phyloP scores from a whole-genome alignment of 2,329 filamentous ascomycete genomes.

The Calonectria naviculata region DNA sequence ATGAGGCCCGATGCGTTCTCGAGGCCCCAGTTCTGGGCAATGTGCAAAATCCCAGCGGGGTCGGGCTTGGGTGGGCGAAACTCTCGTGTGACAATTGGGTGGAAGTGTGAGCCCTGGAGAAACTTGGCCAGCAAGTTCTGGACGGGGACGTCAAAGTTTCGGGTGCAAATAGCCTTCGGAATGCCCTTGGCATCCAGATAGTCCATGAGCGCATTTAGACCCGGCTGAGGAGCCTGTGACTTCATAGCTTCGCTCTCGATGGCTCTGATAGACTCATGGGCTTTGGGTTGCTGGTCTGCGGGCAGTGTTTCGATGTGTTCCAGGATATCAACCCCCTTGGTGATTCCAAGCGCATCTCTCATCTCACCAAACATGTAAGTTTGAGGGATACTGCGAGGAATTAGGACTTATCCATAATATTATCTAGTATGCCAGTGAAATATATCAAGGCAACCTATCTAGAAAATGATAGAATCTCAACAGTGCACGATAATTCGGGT shows the following conservation, averaged over 20 bases:
- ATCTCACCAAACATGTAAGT: conserved; percentile 97
- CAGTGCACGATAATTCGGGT: not conserved
- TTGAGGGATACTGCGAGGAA: conserved; percentile 78
- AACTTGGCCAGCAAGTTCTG: conserved; percentile 80
- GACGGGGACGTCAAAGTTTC: conserved; percentile 90
- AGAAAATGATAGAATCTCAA: not conserved
- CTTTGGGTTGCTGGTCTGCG: conserved; percentile 65
- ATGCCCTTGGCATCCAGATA: conserved; percentile 78
- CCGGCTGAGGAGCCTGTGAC: conserved; percentile 83
- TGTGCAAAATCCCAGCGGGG: conserved; percentile 88
- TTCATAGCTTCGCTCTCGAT: conserved; percentile 88
- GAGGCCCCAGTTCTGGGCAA: conserved; percentile 81
- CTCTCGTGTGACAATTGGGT: conserved; percentile 85
- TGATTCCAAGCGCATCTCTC: conserved; percentile 79
- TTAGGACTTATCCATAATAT: not conserved
- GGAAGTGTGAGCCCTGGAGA: conserved; percentile 74
- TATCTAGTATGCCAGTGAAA: not conserved
- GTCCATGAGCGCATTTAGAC: conserved; percentile 80
- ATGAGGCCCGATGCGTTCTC: conserved; percentile 59
- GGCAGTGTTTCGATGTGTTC: conserved; percentile 86
- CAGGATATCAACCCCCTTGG: conserved; percentile 83
- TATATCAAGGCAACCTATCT: not conserved
- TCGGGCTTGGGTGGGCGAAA: conserved; percentile 88
- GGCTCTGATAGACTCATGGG: conserved; percentile 78
- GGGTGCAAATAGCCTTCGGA: conserved; percentile 88